Percentiles rank a stretch among this genome's conserved stretches.
Conservation (phyloP, 1,284 basidiomycete species). For the Cryptococcus hybrid region DNA sequence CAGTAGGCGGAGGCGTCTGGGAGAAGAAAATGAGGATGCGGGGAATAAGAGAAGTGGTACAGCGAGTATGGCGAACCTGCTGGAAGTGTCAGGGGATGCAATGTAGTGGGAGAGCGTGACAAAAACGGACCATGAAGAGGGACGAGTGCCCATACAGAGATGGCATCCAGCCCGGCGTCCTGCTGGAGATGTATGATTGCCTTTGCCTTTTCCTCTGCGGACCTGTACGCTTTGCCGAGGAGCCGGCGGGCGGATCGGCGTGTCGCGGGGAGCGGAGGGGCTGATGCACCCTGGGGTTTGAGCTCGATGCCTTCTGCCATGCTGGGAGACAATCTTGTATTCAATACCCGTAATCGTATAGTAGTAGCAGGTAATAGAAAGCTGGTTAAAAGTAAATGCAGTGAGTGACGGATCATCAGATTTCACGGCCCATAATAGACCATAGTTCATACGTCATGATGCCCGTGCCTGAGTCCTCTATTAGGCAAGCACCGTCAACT, state of each 20-base stretch:
- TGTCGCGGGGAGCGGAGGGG: constrained; percentile 15
- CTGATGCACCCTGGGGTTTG: constrained; percentile 21
- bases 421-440: too few species aligned
- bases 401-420: too few species aligned
- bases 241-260: constrained; percentile 17
- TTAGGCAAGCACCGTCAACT: too few species aligned
- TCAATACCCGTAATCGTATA: too few species aligned
- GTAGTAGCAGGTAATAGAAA: too few species aligned
- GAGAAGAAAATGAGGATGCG: constrained; percentile 47
- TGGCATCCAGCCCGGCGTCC: constrained; percentile 38
- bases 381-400: too few species aligned
- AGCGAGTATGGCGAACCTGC: constrained; percentile 38
- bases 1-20: constrained; percentile 24
- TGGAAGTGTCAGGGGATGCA: neutral
- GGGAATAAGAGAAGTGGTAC: constrained; percentile 47
- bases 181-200: constrained; percentile 33
- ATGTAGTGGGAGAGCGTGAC: neutral
- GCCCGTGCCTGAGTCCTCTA: too few species aligned
- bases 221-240: constrained; percentile 29
- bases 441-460: too few species aligned
- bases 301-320: constrained; percentile 32
- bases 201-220: constrained; percentile 42
- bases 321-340: neutral
- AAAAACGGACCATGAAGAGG: neutral
- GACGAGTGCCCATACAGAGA: constrained; percentile 33